These are phyloP conservation scores for Acorus calamus DNA, from an alignment of 106 monocot genomes.

Conservation along the genomic window DNA sequence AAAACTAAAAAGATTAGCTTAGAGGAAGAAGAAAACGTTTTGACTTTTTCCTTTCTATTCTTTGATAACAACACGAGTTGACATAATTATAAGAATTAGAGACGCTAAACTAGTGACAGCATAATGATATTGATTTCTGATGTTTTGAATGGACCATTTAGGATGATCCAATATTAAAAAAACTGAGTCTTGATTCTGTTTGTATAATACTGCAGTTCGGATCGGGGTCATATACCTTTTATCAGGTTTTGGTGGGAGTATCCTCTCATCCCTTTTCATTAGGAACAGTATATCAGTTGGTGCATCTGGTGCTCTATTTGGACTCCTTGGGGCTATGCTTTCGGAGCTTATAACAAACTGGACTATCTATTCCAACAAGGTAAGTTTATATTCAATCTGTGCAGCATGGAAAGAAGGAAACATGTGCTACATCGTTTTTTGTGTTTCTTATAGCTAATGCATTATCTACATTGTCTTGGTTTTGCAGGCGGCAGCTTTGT, in stretches of 20 bases:
- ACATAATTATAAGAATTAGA: too few species aligned
- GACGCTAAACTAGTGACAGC: too few species aligned
- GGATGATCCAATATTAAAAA: too few species aligned
- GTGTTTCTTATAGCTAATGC: background rate
- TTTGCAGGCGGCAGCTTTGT: conserved; percentile 37
- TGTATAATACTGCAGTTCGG: conserved; percentile 21
- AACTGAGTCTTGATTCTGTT: background rate
- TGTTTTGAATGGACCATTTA: too few species aligned
- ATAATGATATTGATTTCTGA: too few species aligned
- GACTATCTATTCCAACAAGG: conserved; percentile 66
- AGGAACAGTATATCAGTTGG: conserved; percentile 53
- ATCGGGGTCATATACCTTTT: conserved; percentile 51
- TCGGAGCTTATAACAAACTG: conserved; percentile 65
- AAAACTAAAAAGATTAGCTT: too few species aligned
- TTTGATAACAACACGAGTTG: too few species aligned
- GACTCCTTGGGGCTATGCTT: conserved; percentile 69
- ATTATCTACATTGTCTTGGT: background rate
- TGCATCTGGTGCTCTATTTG: conserved; percentile 72
- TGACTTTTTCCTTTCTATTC: too few species aligned
- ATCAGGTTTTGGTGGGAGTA: conserved; percentile 62
- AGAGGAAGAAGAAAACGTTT: too few species aligned
- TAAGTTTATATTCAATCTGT: background rate
- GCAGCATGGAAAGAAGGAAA: too few species aligned
- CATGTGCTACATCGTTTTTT: background rate
- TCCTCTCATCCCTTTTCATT: conserved; percentile 53